Percentiles rank a stretch among this genome's conserved stretches.
phyloP scores from a whole-genome alignment of 2,329 filamentous ascomycete species.

The Penicillium olsonii region DNA sequence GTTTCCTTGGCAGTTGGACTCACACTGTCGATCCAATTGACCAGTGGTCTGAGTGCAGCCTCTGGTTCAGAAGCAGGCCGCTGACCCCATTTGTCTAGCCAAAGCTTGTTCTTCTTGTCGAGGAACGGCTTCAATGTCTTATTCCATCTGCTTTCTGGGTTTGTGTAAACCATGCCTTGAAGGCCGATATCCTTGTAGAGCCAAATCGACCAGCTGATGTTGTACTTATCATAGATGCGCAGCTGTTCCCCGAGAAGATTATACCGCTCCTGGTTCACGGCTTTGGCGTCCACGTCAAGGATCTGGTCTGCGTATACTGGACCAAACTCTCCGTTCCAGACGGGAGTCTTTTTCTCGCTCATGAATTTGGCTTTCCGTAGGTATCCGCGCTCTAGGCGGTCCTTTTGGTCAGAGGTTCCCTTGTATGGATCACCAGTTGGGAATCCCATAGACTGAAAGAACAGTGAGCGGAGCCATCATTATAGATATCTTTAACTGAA shows the following conservation, averaged over 20 bases:
- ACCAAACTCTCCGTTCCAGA: constrained; percentile 59
- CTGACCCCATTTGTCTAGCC: constrained; percentile 59
- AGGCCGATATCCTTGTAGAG: constrained; percentile 60
- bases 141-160: constrained; percentile 52
- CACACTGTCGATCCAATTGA: constrained; percentile 48
- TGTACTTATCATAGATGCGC: constrained; percentile 53
- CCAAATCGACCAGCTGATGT: constrained; percentile 62
- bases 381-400: constrained; percentile 45
- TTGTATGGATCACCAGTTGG: constrained; percentile 43
- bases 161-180: constrained; percentile 57
- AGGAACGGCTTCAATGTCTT: constrained; percentile 54
- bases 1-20: constrained; percentile 43
- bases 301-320: constrained; percentile 42
- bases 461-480: not conserved
- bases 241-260: constrained; percentile 52
- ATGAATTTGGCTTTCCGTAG: constrained; percentile 53
- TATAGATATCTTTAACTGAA: not conserved
- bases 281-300: constrained; percentile 34
- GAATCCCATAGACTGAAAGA: constrained; percentile 42
- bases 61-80: constrained; percentile 47
- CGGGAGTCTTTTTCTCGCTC: constrained; percentile 42
- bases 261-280: constrained; percentile 48
- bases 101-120: constrained; percentile 56
- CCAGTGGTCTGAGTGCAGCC: constrained; percentile 46
- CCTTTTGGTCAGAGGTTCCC: constrained; percentile 45